These are phyloP conservation scores for Friedmanniomyces endolithicus DNA, from an alignment of 495 filamentous ascomycete species.

Conservation along the genomic window DNA sequence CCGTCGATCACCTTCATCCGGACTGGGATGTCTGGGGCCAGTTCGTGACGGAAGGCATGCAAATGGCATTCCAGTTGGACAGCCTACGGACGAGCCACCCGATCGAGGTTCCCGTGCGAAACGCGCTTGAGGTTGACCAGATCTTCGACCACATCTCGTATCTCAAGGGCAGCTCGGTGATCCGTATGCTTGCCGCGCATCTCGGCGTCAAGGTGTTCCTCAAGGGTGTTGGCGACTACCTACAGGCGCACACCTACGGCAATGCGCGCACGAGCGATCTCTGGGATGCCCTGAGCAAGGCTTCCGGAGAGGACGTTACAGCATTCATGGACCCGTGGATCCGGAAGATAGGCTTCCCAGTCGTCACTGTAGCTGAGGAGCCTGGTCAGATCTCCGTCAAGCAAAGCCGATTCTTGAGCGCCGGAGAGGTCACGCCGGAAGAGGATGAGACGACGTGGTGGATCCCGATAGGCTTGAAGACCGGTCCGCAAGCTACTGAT, in stretches of 20 bases:
- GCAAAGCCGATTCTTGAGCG: constrained; percentile 78
- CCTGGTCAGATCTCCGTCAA: constrained; percentile 65
- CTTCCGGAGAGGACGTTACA: constrained; percentile 77
- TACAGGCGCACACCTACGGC: constrained; percentile 73
- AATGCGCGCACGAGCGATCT: constrained; percentile 90
- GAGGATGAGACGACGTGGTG: constrained; percentile 94
- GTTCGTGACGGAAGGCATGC: constrained; percentile 85
- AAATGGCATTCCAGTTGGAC: constrained; percentile 81
- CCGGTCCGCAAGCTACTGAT: constrained; percentile 41
- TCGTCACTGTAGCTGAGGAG: constrained; percentile 74
- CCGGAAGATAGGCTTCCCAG: constrained; percentile 82
- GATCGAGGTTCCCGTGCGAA: constrained; percentile 82
- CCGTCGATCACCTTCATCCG: constrained; percentile 83
- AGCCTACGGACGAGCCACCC: constrained; percentile 81
- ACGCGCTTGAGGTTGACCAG: constrained; percentile 87
- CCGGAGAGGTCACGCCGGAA: constrained; percentile 69
- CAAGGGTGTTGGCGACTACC: constrained; percentile 73
- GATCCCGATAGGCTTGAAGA: constrained; percentile 74
- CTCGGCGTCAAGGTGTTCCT: constrained; percentile 79
- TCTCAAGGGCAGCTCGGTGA: constrained; percentile 85
- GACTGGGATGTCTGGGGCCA: constrained; percentile 93
- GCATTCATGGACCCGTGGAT: constrained; percentile 90
- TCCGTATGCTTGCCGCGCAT: constrained; percentile 84
- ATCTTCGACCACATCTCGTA: constrained; percentile 96
- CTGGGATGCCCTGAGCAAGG: constrained; percentile 80